phyloP scores from a whole-genome alignment of 306 rosid species.

The Inga oerstediana region DNA sequence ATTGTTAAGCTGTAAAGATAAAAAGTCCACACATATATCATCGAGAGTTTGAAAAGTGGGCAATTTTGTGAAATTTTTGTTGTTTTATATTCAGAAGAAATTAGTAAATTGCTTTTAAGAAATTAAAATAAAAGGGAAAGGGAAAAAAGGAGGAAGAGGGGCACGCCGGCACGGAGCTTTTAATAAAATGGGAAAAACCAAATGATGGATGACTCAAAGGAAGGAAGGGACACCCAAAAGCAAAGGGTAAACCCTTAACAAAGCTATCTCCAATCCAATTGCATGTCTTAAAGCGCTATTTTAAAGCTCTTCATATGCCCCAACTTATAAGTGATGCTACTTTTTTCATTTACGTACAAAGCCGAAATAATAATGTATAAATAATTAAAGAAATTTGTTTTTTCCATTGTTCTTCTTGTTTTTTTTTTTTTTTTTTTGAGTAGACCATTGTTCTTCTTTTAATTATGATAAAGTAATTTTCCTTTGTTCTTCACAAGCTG shows the following conservation, averaged over 20 bases:
- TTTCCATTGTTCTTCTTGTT: not conserved
- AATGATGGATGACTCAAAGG: slow-evolving; percentile 48
- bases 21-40: no score
- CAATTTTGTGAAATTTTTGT: not conserved
- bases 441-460: not conserved
- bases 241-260: slow-evolving; percentile 69
- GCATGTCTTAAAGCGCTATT: slow-evolving; percentile 24
- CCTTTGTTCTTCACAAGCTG: slow-evolving; percentile 53
- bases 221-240: slow-evolving; percentile 54
- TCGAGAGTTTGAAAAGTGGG: no score
- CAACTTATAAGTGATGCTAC: slow-evolving; percentile 60
- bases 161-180: slow-evolving; percentile 37
- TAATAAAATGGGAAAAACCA: slow-evolving; percentile 38
- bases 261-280: slow-evolving; percentile 32
- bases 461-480: not conserved
- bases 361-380: slow-evolving; percentile 18
- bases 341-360: slow-evolving; percentile 49
- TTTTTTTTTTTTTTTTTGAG: no score
- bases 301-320: slow-evolving; percentile 69
- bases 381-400: not conserved
- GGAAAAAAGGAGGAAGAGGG: not conserved
- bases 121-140: not conserved
- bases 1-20: no score
- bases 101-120: not conserved
- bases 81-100: not conserved